Percentiles rank a stretch among this genome's conserved stretches.
These are phyloP conservation scores for Bauhinia variegata DNA, from an alignment of 306 rosid genomes.

Conservation along the genomic window DNA sequence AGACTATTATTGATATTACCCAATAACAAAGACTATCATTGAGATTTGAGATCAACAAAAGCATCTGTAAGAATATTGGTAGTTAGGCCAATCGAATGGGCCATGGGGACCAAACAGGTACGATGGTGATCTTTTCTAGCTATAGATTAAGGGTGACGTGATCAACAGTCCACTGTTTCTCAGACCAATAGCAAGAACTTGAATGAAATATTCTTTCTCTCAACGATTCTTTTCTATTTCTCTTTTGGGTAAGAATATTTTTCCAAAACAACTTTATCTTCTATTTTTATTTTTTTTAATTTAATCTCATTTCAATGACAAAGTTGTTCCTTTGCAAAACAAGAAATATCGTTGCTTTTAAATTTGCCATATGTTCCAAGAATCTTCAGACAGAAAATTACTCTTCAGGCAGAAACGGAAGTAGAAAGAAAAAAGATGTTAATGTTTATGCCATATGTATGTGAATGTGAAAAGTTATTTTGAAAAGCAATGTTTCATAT, in stretches of 20 bases:
- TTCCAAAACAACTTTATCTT: not conserved
- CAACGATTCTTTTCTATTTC: too few relatives aligned
- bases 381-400: slow-evolving; percentile 4
- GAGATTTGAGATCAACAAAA: not conserved
- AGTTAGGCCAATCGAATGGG: slow-evolving; percentile 42
- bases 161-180: slow-evolving; percentile 12
- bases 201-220: not conserved
- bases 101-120: slow-evolving; percentile 26
- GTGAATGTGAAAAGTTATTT: slow-evolving; percentile 1
- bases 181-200: slow-evolving; percentile 16
- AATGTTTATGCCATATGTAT: slow-evolving; percentile 9
- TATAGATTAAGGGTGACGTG: slow-evolving; percentile 11
- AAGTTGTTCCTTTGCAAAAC: slow-evolving; percentile 26
- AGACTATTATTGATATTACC: slow-evolving; percentile 36
- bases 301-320: not conserved
- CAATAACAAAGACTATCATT: too few relatives aligned
- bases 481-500: slow-evolving; percentile 36
- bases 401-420: too few relatives aligned
- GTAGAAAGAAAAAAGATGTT: too few relatives aligned
- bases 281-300: too few relatives aligned
- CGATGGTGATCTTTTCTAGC: slow-evolving; percentile 3
- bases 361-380: slow-evolving; percentile 28
- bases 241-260: not conserved
- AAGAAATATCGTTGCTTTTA: slow-evolving; percentile 24
- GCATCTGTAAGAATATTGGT: slow-evolving; percentile 35